Evolutionary conservation across 495 filamentous ascomycete genomes (phyloP), one percentile per base, ranked within the genome.

Genomic region (Filosporella fistucella): DNA sequence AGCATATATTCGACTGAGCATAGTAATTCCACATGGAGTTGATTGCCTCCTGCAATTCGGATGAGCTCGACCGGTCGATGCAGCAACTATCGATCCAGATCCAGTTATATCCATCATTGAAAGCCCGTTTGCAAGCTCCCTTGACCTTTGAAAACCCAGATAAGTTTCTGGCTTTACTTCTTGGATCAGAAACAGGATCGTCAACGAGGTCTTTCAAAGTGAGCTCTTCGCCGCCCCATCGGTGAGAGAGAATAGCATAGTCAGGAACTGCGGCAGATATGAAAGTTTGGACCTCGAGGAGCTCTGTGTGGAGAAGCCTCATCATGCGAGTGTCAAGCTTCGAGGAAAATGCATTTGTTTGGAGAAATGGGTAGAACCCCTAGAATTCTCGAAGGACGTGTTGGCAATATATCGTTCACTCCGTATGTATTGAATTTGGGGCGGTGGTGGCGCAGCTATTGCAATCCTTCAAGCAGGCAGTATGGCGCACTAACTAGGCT

Each of bases 21-120:
- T 69, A 68, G 59, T 61, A 69, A 6, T 54, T 42, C 44, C 63
- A 77, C 71, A 76, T 76, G 5, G 68, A 71, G 38, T 74, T 76
- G 29, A 76, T 67, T 11, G 64, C 57, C 45, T 70, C 63, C 0
- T 64, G 59, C 8, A 69, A 26, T 30, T 69, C 67, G 9, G 65
- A 52, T 35, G 63, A 68, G 52, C 67, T 69, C 3, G 56, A 55
- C 43, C 69, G 67, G 37, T 71, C 64, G 32, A 69, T 71, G 48
- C 65, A 68, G 42, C 62, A 67, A 1, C 56, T 66, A 44, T 68
- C 60, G 39, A 56, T 53, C 60, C 58, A 63, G 13, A 57, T 33
- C 39, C 39, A 51, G 6, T 45, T 41, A 45, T 44, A 43, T 24
- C 48, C 48, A 45, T 44, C 28, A 14, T 14, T 11, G 22, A 26